phyloP scores from a whole-genome alignment of 2,329 filamentous ascomycete species.

The Aspergillus quadricinctus region DNA sequence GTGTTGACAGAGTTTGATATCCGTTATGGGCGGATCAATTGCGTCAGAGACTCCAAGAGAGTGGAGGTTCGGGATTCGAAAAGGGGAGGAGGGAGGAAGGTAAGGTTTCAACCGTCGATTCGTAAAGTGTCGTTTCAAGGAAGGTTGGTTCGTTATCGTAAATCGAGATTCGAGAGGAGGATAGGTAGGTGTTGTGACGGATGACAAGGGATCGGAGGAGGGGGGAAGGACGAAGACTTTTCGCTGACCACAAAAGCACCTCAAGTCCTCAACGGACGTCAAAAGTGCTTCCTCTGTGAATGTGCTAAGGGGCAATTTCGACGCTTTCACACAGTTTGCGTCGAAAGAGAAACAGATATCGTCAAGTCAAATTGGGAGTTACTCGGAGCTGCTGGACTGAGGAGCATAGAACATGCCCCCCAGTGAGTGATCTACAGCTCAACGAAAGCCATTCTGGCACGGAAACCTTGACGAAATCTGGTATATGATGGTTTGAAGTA shows the following conservation, averaged over 20 bases:
- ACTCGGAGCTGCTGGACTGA: slow-evolving; percentile 86
- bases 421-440: slow-evolving; percentile 88
- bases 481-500: slow-evolving; percentile 16
- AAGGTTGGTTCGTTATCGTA: slow-evolving; percentile 9
- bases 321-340: slow-evolving; percentile 42
- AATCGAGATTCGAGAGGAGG: slow-evolving; percentile 1
- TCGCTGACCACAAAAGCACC: slow-evolving; percentile 30
- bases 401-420: slow-evolving; percentile 62
- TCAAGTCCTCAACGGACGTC: slow-evolving; percentile 31
- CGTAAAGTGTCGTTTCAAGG: slow-evolving; percentile 9
- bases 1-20: slow-evolving; percentile 16
- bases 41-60: slow-evolving; percentile 16
- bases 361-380: slow-evolving; percentile 49
- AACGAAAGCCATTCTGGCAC: slow-evolving; percentile 72
- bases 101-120: slow-evolving; percentile 11
- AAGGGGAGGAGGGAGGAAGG: slow-evolving; percentile 3
- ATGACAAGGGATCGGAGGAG: slow-evolving; percentile 11
- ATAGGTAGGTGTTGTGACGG: slow-evolving; percentile 9
- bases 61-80: background rate
- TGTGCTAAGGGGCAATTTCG: slow-evolving; percentile 56
- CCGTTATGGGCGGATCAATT: slow-evolving; percentile 15
- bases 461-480: slow-evolving; percentile 68
- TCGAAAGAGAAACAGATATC: slow-evolving; percentile 54
- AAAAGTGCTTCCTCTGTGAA: slow-evolving; percentile 36
- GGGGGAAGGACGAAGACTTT: slow-evolving; percentile 9